A percentile compares a stretch with the other conserved stretches of the same genome.
These are phyloP conservation scores for Leishmania martiniquensis DNA, from an alignment of 208 protist genomes.

Conservation along the genomic window DNA sequence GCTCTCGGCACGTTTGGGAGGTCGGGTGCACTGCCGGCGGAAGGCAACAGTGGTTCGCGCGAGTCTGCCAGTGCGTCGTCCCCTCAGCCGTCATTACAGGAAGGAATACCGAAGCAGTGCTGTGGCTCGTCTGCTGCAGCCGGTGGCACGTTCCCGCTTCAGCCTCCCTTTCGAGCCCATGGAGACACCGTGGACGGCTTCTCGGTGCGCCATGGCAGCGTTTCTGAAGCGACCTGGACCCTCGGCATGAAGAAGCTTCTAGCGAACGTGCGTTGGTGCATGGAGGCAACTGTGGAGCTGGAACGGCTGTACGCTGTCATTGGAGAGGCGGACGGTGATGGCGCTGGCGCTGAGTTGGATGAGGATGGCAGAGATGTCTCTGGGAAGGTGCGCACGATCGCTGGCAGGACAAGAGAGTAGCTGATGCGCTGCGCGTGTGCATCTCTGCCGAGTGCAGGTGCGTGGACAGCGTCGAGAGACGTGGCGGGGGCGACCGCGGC, in stretches of 20 bases:
- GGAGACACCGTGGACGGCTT: slow-evolving; percentile 64
- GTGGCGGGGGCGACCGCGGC: background rate
- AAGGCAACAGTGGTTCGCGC: background rate
- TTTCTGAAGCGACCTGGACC: slow-evolving; percentile 72
- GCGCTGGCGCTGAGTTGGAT: background rate
- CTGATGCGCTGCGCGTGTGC: background rate
- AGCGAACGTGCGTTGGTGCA: slow-evolving; percentile 79
- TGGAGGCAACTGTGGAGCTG: slow-evolving; percentile 57
- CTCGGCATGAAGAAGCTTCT: slow-evolving; percentile 83
- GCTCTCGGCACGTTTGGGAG: background rate
- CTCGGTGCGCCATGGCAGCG: slow-evolving; percentile 59
- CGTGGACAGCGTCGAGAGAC: background rate
- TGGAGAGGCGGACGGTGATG: slow-evolving; percentile 10
- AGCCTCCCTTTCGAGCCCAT: slow-evolving; percentile 52
- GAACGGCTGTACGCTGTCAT: slow-evolving; percentile 36
- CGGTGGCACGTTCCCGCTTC: slow-evolving; percentile 7
- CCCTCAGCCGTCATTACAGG: background rate
- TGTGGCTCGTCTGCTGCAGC: background rate
- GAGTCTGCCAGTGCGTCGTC: background rate
- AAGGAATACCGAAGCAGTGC: background rate
- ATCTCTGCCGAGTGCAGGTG: background rate
- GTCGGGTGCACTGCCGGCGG: background rate
- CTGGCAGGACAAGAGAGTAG: background rate
- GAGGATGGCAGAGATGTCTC: background rate
- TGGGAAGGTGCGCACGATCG: background rate